Evolutionary conservation across 1,139 yeast species (phyloP), one percentile per base, ranked within the genome.

Genomic region (Protomyces lactucae-debilis): DNA sequence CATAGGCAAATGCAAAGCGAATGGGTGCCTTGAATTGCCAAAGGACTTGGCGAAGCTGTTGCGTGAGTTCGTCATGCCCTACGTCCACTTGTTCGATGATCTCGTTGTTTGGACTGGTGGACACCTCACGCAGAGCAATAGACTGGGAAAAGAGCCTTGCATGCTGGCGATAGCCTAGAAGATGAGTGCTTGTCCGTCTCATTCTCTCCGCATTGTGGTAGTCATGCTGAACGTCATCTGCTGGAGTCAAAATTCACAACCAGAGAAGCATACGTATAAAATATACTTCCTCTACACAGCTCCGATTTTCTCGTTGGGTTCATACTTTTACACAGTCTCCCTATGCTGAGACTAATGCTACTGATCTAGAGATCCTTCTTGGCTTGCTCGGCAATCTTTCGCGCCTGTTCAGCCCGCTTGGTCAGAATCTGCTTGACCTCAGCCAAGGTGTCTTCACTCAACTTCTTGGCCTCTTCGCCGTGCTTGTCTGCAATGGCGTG

Each of bases 1-100:
- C 99, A 74, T 95, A 95, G 0, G 98, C 99, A 74, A 92, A 86
- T 0, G 93, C 86, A 70, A 82, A 87, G 65, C 83, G 77, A 25
- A 88, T 82, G 0, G 93, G 91, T 0, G 91, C 87, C 57, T 82
- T 76, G 73, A 89, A 88, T 53, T 81, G 77, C 73, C 82, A 75
- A 25, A 86, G 73, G 3, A 88, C 80, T 1, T 79, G 75, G 25
- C 80, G 75, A 53, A 88, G 76, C 18, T 81, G 79, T n/a, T 75
- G 76, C 52, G 82, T 76, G 68, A 81, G 72, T 21, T 78, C 80
- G 12, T 35, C 16, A 4, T 28, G 32, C 32, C 32, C 32, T 28
- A 28, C 9, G 57, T 80, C 82, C 6, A 37, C 43, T 37, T 37
- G 43, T 6, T 37, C 43, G 4, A 37, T n/a, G 9, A 5, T n/a